Evolutionary conservation across 192 early-diverging fungal species (phyloP).

Genomic region (Podila clonocystis): DNA sequence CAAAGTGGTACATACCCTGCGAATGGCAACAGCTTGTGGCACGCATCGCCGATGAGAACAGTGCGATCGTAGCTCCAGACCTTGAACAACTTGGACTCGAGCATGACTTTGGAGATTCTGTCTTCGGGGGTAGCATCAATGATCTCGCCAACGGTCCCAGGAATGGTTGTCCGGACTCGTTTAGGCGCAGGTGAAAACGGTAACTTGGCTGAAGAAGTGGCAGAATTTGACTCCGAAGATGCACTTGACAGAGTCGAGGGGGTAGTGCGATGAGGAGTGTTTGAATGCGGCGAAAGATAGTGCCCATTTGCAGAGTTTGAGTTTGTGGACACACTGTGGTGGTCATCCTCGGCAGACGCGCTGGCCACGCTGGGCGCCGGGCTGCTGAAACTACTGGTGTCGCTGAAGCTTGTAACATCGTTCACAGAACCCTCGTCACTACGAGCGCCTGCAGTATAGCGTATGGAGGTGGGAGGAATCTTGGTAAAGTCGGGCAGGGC

Average conservation of each 20-base stretch:
- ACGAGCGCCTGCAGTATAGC: neutral
- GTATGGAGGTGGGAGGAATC: neutral
- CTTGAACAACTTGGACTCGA: slow-evolving; percentile 48
- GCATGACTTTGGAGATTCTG: slow-evolving; percentile 49
- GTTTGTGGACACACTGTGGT: neutral
- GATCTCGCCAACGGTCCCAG: slow-evolving; percentile 39
- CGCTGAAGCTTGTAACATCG: slow-evolving; percentile 2
- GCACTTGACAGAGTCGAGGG: neutral
- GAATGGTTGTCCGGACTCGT: slow-evolving; percentile 14
- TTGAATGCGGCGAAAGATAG: neutral
- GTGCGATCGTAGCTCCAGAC: slow-evolving; percentile 48
- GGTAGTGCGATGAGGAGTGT: neutral
- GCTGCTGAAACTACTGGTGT: neutral
- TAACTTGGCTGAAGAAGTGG: neutral
- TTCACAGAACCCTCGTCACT: neutral
- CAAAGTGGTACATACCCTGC: slow-evolving; percentile 19
- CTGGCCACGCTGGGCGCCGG: neutral
- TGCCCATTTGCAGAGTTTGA: no score
- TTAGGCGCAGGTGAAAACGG: neutral
- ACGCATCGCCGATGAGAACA: slow-evolving; percentile 47
- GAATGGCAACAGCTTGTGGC: slow-evolving; percentile 48
- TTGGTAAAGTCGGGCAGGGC: slow-evolving; percentile 18
- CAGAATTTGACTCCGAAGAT: neutral
- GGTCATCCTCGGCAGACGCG: neutral
- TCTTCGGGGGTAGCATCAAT: slow-evolving; percentile 36